A percentile compares a stretch with the other conserved stretches of the same genome.
phyloP scores from a whole-genome alignment of 108 stramenopile genomes.

The Poteriospumella lacustris region DNA sequence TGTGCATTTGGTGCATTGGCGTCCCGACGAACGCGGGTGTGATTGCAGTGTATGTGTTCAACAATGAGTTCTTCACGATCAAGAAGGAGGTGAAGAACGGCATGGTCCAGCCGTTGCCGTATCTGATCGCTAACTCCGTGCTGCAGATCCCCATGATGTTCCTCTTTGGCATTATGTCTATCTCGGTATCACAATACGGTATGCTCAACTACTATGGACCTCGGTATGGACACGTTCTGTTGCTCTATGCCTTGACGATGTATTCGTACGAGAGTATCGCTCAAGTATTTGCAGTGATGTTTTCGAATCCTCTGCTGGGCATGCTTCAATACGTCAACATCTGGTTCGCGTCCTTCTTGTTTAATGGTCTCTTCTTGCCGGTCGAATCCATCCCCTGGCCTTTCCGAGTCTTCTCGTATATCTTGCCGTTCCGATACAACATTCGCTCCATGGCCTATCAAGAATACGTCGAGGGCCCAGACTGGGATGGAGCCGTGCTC shows the following conservation, averaged over 20 bases:
- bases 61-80: constrained; percentile 44
- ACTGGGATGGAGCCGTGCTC: too few species aligned
- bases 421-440: constrained; percentile 19
- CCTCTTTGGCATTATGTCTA: constrained; percentile 35
- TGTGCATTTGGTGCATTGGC: constrained; percentile 23
- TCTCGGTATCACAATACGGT: constrained; percentile 36
- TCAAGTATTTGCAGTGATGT: constrained; percentile 38
- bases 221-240: not conserved
- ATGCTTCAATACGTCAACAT: constrained; percentile 42
- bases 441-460: not conserved
- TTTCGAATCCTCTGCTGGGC: constrained; percentile 40
- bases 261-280: constrained; percentile 40
- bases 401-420: constrained; percentile 22
- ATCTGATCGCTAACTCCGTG: constrained; percentile 39
- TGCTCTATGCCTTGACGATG: constrained; percentile 18
- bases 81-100: constrained; percentile 45
- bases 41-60: constrained; percentile 44
- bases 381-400: constrained; percentile 29
- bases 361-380: constrained; percentile 43
- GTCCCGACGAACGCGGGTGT: constrained; percentile 40
- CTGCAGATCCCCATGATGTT: constrained; percentile 45
- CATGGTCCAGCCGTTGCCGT: constrained; percentile 31
- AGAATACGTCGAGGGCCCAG: too few species aligned
- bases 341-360: constrained; percentile 49
- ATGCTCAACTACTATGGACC: not conserved